Conservation (phyloP, 371 early-diverging fungal species). For the Lichtheimia corymbifera region DNA sequence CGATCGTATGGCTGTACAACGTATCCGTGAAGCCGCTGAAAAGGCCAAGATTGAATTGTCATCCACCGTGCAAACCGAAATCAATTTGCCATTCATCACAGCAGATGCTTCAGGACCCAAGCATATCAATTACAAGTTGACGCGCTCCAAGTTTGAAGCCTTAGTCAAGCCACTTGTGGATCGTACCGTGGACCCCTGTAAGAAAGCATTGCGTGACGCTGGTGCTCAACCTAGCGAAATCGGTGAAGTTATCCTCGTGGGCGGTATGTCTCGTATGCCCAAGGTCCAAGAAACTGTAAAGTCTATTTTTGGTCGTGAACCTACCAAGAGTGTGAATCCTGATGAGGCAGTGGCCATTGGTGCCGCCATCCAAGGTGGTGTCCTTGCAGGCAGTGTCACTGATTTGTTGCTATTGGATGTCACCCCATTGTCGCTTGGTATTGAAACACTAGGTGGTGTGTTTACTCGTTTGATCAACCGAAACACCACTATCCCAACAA, state of each 20-base stretch:
- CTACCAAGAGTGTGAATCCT: slow-evolving; percentile 90
- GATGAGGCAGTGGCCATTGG: slow-evolving; percentile 98
- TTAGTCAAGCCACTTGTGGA: slow-evolving; percentile 79
- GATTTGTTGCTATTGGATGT: slow-evolving; percentile 95
- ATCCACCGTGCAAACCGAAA: slow-evolving; percentile 82
- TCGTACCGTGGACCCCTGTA: slow-evolving; percentile 90
- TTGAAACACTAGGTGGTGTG: slow-evolving; percentile 93
- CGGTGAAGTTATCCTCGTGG: slow-evolving; percentile 95
- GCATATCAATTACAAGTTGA: slow-evolving; percentile 89
- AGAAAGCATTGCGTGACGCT: slow-evolving; percentile 95
- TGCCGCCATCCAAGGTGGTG: slow-evolving; percentile 97
- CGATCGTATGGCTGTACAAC: slow-evolving; percentile 84
- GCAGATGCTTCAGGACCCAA: slow-evolving; percentile 90
- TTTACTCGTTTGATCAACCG: slow-evolving; percentile 93
- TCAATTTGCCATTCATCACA: slow-evolving; percentile 92
- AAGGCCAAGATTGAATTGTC: slow-evolving; percentile 97
- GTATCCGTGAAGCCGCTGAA: slow-evolving; percentile 93
- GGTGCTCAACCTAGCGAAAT: slow-evolving; percentile 75
- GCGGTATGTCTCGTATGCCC: slow-evolving; percentile 98
- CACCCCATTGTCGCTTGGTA: slow-evolving; percentile 95
- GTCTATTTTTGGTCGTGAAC: slow-evolving; percentile 82
- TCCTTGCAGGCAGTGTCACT: slow-evolving; percentile 86
- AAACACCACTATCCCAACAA: slow-evolving; percentile 98
- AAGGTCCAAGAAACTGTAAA: slow-evolving; percentile 92
- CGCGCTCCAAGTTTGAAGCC: slow-evolving; percentile 88